Evolutionary conservation across 306 rosid genomes (phyloP).

Genomic region (Potentilla sterilis): DNA sequence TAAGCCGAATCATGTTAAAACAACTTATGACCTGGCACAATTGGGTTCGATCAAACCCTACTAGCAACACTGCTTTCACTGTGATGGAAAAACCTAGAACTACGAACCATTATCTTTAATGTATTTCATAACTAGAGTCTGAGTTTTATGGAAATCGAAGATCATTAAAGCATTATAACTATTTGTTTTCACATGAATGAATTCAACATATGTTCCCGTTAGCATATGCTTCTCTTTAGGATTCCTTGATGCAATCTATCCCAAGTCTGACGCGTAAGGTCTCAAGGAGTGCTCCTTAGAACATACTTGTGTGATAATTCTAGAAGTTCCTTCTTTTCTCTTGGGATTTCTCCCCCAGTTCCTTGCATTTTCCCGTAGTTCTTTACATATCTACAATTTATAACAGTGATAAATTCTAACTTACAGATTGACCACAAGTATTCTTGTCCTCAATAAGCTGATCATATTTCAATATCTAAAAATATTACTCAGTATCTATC

Average conservation of each 20-base stretch:
- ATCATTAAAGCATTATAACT: neutral
- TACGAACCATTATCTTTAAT: neutral
- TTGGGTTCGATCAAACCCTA: neutral
- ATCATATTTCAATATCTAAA: neutral
- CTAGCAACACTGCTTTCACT: neutral
- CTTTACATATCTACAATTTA: neutral
- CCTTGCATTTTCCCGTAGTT: neutral
- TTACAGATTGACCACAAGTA: neutral
- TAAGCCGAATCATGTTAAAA: neutral
- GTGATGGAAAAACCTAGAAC: neutral
- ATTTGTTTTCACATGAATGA: neutral
- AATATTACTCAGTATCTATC: neutral
- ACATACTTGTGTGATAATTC: neutral
- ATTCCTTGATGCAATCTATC: neutral
- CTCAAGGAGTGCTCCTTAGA: neutral
- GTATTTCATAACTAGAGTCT: neutral
- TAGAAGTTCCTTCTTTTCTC: neutral
- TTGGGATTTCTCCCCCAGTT: neutral
- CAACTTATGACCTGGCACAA: neutral
- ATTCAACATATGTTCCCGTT: neutral
- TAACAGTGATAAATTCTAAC: neutral
- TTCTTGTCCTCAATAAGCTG: neutral
- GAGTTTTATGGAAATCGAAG: neutral
- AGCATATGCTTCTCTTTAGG: conserved; percentile 2
- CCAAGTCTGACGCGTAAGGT: neutral